Percentiles rank a stretch among this genome's conserved stretches.
Conservation (phyloP, 2,329 filamentous ascomycete species). For the Apiospora aurea region DNA sequence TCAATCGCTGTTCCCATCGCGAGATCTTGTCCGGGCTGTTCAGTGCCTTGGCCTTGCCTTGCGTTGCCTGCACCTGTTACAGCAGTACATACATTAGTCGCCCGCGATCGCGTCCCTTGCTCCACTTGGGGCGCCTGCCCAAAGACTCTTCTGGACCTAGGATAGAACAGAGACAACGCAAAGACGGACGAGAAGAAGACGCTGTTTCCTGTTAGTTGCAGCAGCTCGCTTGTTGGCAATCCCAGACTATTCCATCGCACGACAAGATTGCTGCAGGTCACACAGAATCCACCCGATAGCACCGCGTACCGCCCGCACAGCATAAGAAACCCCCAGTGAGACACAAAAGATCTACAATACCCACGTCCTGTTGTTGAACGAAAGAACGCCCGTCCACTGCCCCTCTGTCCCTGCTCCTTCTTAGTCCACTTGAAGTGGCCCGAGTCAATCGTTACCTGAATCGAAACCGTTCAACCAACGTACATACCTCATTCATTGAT, state of each 20-base stretch:
- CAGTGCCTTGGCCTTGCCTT: neutral
- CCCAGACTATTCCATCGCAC: conserved; percentile 7
- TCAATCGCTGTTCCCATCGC: conserved; percentile 19
- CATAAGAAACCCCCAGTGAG: conserved; percentile 5
- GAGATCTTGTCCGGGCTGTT: conserved; percentile 23
- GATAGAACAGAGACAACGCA: conserved; percentile 3
- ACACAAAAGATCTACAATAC: conserved; percentile 21
- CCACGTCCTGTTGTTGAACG: neutral
- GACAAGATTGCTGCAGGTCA: conserved; percentile 7
- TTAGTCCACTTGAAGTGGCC: neutral
- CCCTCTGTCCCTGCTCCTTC: conserved; percentile 1
- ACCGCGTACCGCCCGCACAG: neutral
- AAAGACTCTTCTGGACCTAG: conserved; percentile 18
- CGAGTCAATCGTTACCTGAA: conserved; percentile 14
- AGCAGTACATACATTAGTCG: conserved; percentile 18
- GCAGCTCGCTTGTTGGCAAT: neutral
- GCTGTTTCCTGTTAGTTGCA: conserved; percentile 9
- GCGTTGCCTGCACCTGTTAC: neutral
- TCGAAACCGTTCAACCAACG: neutral
- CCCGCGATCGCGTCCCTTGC: conserved; percentile 6
- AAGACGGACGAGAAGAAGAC: neutral
- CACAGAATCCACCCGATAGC: neutral
- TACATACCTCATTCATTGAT: neutral
- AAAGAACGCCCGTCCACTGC: neutral
- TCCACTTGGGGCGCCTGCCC: neutral